Percentiles rank a stretch among this genome's conserved stretches.
These are phyloP conservation scores for Stephanocyclus meneghinianus DNA, from an alignment of 352 stramenopile genomes.

Conservation along the genomic window DNA sequence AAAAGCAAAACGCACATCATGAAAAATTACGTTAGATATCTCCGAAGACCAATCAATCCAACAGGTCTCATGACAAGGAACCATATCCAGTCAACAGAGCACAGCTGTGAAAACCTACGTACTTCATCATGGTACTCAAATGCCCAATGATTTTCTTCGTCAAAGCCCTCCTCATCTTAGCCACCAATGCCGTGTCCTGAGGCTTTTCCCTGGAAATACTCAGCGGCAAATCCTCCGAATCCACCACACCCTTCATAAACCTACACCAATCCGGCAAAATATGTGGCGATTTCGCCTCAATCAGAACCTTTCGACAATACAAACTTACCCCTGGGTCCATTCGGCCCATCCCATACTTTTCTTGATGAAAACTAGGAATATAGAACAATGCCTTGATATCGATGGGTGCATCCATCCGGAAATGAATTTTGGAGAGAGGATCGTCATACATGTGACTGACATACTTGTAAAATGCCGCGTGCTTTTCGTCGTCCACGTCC, in stretches of 20 bases:
- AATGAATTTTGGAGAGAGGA: constrained; percentile 92
- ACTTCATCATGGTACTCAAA: constrained; percentile 75
- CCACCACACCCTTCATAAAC: constrained; percentile 90
- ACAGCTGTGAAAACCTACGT: constrained; percentile 17
- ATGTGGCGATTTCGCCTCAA: constrained; percentile 95
- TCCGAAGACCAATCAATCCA: not conserved
- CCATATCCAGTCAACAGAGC: not conserved
- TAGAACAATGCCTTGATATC: constrained; percentile 98
- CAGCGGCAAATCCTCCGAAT: constrained; percentile 99
- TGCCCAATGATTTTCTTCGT: constrained; percentile 88
- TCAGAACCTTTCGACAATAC: constrained; percentile 98
- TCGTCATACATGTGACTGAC: constrained; percentile 90
- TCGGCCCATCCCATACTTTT: constrained; percentile 93
- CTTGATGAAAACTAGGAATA: constrained; percentile 93
- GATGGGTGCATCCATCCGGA: constrained; percentile 96
- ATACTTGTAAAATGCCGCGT: constrained; percentile 87
- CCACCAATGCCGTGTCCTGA: constrained; percentile 95
- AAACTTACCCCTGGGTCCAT: constrained; percentile 96
- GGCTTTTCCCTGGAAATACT: constrained; percentile 98
- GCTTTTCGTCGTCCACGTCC: constrained; percentile 90
- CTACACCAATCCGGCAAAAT: constrained; percentile 98
- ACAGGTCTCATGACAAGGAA: not conserved
- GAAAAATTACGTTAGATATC: not conserved
- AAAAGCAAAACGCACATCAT: constrained; percentile 39
- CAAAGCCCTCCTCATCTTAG: constrained; percentile 94